Base-by-base conservation (phyloP, 805 yeast species). In the Saccharomycopsis sp. region DNA sequence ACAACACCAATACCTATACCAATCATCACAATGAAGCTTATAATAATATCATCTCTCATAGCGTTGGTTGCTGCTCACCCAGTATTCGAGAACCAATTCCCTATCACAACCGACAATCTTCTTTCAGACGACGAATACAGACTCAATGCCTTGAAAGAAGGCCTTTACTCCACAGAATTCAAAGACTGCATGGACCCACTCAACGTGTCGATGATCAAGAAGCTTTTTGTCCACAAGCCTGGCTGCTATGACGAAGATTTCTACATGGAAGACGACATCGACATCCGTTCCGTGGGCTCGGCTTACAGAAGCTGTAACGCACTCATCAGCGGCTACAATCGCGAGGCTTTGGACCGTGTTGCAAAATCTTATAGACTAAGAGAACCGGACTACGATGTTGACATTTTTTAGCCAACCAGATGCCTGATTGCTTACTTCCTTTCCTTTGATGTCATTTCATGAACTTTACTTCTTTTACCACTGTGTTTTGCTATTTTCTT, bases 291-390 rank as follows among this genome's bases (percentile, higher is more conserved):
- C 4, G 8, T 44, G 21, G 21, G 18, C 5, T 44, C 48, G 18
- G 21, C 21, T 44, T 44, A 5, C 21, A 44, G 21, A 44, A 20
- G 4, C 21, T 44, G 48, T 12, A n/a, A 44, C 16, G 9, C 21
- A 12, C 21, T 44, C 12, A 44, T 44, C 4, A 44, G 7, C 16
- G 48, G 48, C 21, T 44, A 44, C 21, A 44, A 44, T 5, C 48
- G 48, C 16, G 48, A 44, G 21, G 18, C 48, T 44, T 44, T 44
- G 21, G 21, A 44, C 4, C 48, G 21, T 44, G 21, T 44, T 44
- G 21, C 48, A 16, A 44, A 20, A 44, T 44, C 48, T 44, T 44
- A 44, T 44, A 44, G 48, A 44, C 16, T 44, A 44, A 44, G 48
- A 44, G 8, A 44, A 7, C 20, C 18, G 7, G 21, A 44, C 21